Percentiles rank a stretch among this genome's conserved stretches.
These are phyloP conservation scores for Zasmidium citrigriseum DNA, from an alignment of 2,329 filamentous ascomycete genomes.

Conservation along the genomic window DNA sequence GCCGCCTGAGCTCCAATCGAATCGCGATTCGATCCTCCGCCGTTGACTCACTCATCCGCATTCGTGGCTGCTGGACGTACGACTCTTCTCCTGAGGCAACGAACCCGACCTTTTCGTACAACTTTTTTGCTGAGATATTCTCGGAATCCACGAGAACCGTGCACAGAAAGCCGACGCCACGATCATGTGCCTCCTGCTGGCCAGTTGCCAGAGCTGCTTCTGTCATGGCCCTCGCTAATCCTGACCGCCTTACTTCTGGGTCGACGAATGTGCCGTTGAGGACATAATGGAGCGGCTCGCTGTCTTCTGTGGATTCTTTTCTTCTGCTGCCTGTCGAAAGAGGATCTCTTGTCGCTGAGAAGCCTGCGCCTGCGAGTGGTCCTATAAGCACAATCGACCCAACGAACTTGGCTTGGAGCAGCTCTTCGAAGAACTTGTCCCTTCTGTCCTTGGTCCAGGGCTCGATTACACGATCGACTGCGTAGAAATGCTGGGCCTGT, in stretches of 20 bases:
- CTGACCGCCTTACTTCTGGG: slow-evolving; percentile 26
- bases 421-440: slow-evolving; percentile 5
- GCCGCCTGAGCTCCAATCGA: slow-evolving; percentile 23
- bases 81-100: slow-evolving; percentile 21
- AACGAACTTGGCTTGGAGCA: slow-evolving; percentile 23
- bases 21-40: slow-evolving; percentile 20
- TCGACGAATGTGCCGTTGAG: slow-evolving; percentile 35
- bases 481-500: slow-evolving; percentile 30
- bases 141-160: slow-evolving; percentile 28
- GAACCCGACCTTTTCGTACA: slow-evolving; percentile 35
- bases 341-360: slow-evolving; percentile 23
- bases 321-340: slow-evolving; percentile 5
- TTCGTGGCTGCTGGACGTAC: slow-evolving; percentile 24
- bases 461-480: slow-evolving; percentile 6
- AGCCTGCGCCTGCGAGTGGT: slow-evolving; percentile 10
- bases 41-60: slow-evolving; percentile 10
- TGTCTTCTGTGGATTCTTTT: background rate
- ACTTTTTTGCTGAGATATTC: slow-evolving; percentile 27
- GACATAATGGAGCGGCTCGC: slow-evolving; percentile 20
- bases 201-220: slow-evolving; percentile 27
- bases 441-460: background rate
- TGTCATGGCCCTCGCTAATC: slow-evolving; percentile 33
- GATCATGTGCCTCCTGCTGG: slow-evolving; percentile 1
- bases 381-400: slow-evolving; percentile 33
- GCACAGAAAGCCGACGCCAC: slow-evolving; percentile 8